Percentiles rank a stretch among this genome's conserved stretches.
These are phyloP conservation scores for Elsinoe australis DNA, from an alignment of 2,329 filamentous ascomycete genomes.

Conservation along the genomic window DNA sequence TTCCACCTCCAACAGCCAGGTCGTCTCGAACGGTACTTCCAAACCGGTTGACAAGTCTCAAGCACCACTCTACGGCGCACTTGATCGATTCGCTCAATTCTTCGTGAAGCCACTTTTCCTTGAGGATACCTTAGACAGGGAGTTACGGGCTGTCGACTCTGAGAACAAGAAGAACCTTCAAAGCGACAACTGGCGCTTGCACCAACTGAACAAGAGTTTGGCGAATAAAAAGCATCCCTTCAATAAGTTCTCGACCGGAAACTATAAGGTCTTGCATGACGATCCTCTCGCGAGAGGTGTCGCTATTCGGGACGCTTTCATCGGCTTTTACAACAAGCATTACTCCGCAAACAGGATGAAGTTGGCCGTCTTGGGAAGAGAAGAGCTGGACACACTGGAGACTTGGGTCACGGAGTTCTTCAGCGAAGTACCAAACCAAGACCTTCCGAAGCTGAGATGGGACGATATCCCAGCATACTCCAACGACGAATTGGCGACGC, in stretches of 20 bases:
- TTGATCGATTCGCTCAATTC: conserved; percentile 90
- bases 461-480: conserved; percentile 54
- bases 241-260: conserved; percentile 86
- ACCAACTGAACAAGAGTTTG: conserved; percentile 81
- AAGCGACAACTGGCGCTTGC: conserved; percentile 77
- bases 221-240: conserved; percentile 83
- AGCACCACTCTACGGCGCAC: conserved; percentile 67
- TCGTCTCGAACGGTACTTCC: conserved; percentile 34
- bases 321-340: conserved; percentile 79
- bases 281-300: conserved; percentile 70
- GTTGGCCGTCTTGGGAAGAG: conserved; percentile 74
- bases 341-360: conserved; percentile 96
- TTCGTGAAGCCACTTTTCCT: conserved; percentile 85
- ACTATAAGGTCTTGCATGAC: conserved; percentile 76
- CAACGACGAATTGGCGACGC: conserved; percentile 55
- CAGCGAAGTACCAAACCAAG: conserved; percentile 71
- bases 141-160: conserved; percentile 82
- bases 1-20: conserved; percentile 48
- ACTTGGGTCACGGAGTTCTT: conserved; percentile 80
- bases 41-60: conserved; percentile 32
- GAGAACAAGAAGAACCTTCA: conserved; percentile 98
- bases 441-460: conserved; percentile 62
- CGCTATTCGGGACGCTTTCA: conserved; percentile 83
- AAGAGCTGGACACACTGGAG: conserved; percentile 73
- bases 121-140: conserved; percentile 74